phyloP scores from a whole-genome alignment of 192 early-diverging fungal genomes.

The Umbelopsis vinacea region DNA sequence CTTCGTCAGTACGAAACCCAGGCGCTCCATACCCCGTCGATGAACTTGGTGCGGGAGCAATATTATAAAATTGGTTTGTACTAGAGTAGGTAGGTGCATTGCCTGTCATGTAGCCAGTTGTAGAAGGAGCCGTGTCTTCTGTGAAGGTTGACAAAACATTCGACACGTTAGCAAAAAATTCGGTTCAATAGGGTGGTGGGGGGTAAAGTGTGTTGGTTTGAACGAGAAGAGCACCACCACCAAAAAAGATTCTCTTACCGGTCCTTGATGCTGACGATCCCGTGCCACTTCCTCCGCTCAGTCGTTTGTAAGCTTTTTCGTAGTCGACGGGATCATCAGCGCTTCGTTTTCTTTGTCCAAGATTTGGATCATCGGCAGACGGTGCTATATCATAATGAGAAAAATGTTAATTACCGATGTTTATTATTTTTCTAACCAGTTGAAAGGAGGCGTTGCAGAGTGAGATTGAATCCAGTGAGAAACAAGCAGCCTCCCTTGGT shows the following conservation, averaged over 20 bases:
- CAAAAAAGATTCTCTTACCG: neutral
- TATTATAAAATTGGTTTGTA: constrained; percentile 11
- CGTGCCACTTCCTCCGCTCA: constrained; percentile 18
- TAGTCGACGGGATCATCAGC: neutral
- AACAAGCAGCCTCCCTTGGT: neutral
- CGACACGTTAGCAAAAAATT: constrained; percentile 19
- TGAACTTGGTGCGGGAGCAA: neutral
- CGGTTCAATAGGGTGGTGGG: neutral
- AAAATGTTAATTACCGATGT: neutral
- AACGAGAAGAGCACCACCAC: neutral
- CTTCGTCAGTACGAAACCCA: neutral
- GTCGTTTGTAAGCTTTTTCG: constrained; percentile 13
- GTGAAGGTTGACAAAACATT: neutral
- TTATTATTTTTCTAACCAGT: neutral
- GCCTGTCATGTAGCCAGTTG: neutral
- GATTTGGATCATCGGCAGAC: constrained; percentile 4
- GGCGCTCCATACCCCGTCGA: neutral
- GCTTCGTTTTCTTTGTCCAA: constrained; percentile 13
- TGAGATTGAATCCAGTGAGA: neutral
- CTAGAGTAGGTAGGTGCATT: neutral
- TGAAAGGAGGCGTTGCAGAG: neutral
- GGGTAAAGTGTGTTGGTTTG: neutral
- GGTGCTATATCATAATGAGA: neutral
- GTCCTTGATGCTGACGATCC: constrained; percentile 10
- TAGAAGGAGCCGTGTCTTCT: neutral